Evolutionary conservation across 495 filamentous ascomycete genomes (phyloP).

Genomic region (Tuber indicum): DNA sequence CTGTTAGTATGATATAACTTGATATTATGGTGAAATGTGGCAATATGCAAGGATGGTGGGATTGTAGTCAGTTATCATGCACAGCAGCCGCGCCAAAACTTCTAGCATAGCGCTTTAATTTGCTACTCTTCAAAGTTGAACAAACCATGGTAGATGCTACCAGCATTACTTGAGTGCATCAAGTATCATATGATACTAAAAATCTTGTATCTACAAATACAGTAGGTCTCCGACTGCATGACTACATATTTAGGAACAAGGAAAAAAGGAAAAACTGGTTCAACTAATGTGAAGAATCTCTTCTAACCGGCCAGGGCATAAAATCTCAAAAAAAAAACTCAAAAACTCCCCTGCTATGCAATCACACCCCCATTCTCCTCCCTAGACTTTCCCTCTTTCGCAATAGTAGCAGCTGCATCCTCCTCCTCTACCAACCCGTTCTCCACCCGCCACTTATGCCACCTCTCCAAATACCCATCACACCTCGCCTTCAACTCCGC

Average conservation of each 20-base stretch:
- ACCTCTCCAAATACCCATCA: slow-evolving; percentile 18
- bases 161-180: not conserved
- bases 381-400: not conserved
- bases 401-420: not conserved
- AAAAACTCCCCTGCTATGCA: not conserved
- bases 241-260: not conserved
- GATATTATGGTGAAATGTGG: too few relatives aligned
- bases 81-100: too few relatives aligned
- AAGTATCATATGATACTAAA: not conserved
- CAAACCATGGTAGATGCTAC: not conserved
- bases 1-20: too few relatives aligned
- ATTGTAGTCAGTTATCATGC: too few relatives aligned
- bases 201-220: not conserved
- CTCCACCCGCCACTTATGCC: slow-evolving; percentile 20
- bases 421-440: slow-evolving; percentile 12
- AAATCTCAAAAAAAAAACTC: not conserved
- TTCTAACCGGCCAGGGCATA: not conserved
- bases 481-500: slow-evolving; percentile 16
- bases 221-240: not conserved
- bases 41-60: too few relatives aligned
- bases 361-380: not conserved
- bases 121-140: not conserved
- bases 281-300: not conserved
- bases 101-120: too few relatives aligned
- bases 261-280: not conserved